These are phyloP conservation scores for Areca catechu DNA, from an alignment of 176 grass and related monocot genomes.

Conservation along the genomic window DNA sequence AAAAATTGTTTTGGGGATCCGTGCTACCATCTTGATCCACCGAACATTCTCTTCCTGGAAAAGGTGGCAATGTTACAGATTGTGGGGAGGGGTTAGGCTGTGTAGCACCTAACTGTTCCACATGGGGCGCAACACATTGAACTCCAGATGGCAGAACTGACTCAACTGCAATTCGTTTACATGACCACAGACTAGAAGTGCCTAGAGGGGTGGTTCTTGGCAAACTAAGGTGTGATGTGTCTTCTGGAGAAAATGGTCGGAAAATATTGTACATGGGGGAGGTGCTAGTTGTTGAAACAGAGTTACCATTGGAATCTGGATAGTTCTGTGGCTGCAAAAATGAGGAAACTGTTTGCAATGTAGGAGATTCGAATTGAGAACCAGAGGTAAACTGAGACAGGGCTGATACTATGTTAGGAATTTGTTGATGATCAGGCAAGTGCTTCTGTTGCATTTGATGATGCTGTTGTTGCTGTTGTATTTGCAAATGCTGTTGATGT, in stretches of 20 bases:
- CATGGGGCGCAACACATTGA: slow-evolving; percentile 28
- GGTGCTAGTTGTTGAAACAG: slow-evolving; percentile 34
- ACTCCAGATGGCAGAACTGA: slow-evolving; percentile 37
- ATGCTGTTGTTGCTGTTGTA: slow-evolving; percentile 48
- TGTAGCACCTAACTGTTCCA: slow-evolving; percentile 51
- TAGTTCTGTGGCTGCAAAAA: slow-evolving; percentile 63
- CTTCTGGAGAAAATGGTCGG: slow-evolving; percentile 53
- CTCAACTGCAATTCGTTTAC: slow-evolving; percentile 66
- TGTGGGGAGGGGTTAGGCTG: slow-evolving; percentile 42
- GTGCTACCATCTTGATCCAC: slow-evolving; percentile 59
- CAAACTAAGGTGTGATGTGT: slow-evolving; percentile 44
- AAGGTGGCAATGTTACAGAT: slow-evolving; percentile 37
- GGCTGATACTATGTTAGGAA: slow-evolving; percentile 30
- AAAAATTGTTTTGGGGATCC: slow-evolving; percentile 61
- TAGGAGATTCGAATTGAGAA: slow-evolving; percentile 31
- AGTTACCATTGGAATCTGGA: slow-evolving; percentile 42
- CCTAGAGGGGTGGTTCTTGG: slow-evolving; percentile 44
- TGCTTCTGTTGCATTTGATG: slow-evolving; percentile 65
- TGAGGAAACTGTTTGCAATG: slow-evolving; percentile 32
- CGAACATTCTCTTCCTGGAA: slow-evolving; percentile 67
- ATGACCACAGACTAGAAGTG: slow-evolving; percentile 49
- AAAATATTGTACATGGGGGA: slow-evolving; percentile 41
- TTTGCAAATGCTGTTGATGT: slow-evolving; percentile 52
- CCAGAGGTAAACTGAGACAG: slow-evolving; percentile 33
- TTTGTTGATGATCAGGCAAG: slow-evolving; percentile 37